phyloP scores from a whole-genome alignment of 768 basidiomycete species.

The Botryobasidium botryosum region DNA sequence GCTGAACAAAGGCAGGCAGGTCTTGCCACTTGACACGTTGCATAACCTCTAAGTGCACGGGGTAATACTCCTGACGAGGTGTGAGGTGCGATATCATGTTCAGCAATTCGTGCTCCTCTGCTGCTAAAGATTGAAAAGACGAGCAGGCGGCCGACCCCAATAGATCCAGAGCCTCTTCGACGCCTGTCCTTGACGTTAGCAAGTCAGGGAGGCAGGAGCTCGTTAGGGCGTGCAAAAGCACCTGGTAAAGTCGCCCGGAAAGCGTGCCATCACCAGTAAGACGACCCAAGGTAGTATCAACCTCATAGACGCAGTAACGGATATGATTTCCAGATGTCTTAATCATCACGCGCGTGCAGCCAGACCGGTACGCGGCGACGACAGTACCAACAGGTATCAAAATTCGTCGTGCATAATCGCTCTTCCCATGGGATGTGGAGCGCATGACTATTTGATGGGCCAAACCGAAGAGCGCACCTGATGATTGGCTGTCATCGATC shows the following conservation, averaged over 20 bases:
- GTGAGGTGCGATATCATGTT: conserved; percentile 13
- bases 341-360: conserved; percentile 10
- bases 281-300: conserved; percentile 20
- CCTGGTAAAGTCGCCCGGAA: conserved; percentile 21
- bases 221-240: conserved; percentile 32
- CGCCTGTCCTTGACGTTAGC: conserved; percentile 29
- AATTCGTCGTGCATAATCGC: too few relatives aligned
- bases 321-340: conserved; percentile 12
- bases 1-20: too few relatives aligned
- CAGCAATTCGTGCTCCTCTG: conserved; percentile 17
- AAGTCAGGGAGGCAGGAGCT: conserved; percentile 29
- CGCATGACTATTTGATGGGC: background rate
- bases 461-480: background rate
- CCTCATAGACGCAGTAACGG: conserved; percentile 18
- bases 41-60: conserved; percentile 22
- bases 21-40: too few relatives aligned
- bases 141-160: conserved; percentile 23
- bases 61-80: conserved; percentile 27
- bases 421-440: background rate
- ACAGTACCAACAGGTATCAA: too few relatives aligned
- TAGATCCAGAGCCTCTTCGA: conserved; percentile 27
- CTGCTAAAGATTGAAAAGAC: conserved; percentile 24
- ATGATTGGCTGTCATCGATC: background rate
- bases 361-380: too few relatives aligned
- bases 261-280: conserved; percentile 18